These are phyloP conservation scores for Xylariales sp. DNA, from an alignment of 2,329 filamentous ascomycete species.

Conservation along the genomic window DNA sequence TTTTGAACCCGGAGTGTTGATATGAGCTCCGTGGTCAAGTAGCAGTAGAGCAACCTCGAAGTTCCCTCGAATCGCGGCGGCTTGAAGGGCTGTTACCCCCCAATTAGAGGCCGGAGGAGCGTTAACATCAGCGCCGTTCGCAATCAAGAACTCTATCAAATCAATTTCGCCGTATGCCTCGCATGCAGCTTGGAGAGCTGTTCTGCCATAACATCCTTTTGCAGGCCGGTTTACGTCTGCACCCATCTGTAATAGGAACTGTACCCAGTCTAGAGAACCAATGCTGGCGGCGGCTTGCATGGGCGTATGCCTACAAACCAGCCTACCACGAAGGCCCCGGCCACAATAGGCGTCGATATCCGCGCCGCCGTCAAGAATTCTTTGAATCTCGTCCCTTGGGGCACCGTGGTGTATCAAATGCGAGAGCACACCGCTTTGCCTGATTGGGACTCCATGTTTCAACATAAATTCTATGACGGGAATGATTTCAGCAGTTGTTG, in stretches of 20 bases:
- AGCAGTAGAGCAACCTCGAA: slow-evolving; percentile 39
- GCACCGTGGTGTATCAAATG: neutral
- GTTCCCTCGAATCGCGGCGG: slow-evolving; percentile 31
- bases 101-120: neutral
- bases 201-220: neutral
- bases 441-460: neutral
- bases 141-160: slow-evolving; percentile 14
- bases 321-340: neutral
- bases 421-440: slow-evolving; percentile 9
- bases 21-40: slow-evolving; percentile 34
- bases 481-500: neutral
- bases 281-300: slow-evolving; percentile 4
- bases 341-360: slow-evolving; percentile 8
- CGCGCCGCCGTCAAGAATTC: slow-evolving; percentile 3
- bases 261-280: slow-evolving; percentile 16
- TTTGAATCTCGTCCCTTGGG: neutral
- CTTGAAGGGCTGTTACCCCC: slow-evolving; percentile 32
- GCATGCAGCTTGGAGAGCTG: slow-evolving; percentile 22
- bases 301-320: neutral
- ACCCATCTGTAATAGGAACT: slow-evolving; percentile 26
- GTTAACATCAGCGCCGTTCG: slow-evolving; percentile 15
- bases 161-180: no score
- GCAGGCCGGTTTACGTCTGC: slow-evolving; percentile 35
- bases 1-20: slow-evolving; percentile 14
- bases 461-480: neutral